phyloP scores from a whole-genome alignment of 495 filamentous ascomycete species.

The Lophiostoma macrostomum region DNA sequence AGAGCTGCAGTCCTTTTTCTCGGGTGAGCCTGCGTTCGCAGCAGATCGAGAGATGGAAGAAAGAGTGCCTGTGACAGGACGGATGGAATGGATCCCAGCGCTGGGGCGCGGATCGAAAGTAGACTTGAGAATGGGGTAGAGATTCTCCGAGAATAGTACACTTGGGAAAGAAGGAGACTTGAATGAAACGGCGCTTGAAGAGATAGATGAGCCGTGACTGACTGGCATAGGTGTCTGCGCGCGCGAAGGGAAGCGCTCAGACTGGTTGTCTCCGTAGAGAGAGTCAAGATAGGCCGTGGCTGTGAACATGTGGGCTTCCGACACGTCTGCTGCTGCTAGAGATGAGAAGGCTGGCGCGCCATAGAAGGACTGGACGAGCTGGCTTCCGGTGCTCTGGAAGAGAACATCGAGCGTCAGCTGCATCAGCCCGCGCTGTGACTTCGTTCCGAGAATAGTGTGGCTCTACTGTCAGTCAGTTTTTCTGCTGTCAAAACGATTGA shows the following conservation, averaged over 20 bases:
- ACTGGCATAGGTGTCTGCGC: constrained; percentile 80
- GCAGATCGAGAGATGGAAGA: constrained; percentile 35
- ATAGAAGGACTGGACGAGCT: constrained; percentile 58
- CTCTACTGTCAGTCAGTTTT: constrained; percentile 53
- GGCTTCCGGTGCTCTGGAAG: constrained; percentile 70
- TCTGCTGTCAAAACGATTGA: too few relatives aligned
- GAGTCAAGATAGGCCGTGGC: constrained; percentile 76
- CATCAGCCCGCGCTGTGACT: constrained; percentile 79
- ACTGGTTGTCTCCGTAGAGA: constrained; percentile 65
- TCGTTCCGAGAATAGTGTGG: constrained; percentile 93
- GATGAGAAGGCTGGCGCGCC: constrained; percentile 64
- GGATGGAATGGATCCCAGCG: constrained; percentile 27
- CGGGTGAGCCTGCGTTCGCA: constrained; percentile 38
- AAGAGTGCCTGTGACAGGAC: constrained; percentile 28
- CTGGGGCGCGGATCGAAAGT: constrained; percentile 16
- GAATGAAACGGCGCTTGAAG: not conserved
- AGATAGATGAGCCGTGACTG: constrained; percentile 41
- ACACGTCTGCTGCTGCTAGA: constrained; percentile 70
- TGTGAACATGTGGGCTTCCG: constrained; percentile 77
- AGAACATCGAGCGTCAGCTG: constrained; percentile 89
- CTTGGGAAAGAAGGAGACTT: constrained; percentile 7
- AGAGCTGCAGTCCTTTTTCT: constrained; percentile 50
- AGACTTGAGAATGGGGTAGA: constrained; percentile 23
- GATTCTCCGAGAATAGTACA: constrained; percentile 6
- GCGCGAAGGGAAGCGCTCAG: constrained; percentile 61